A percentile compares a stretch with the other conserved stretches of the same genome.
Conservation (phyloP, 2,329 filamentous ascomycete species). For the Hymenoscyphus occultus region DNA sequence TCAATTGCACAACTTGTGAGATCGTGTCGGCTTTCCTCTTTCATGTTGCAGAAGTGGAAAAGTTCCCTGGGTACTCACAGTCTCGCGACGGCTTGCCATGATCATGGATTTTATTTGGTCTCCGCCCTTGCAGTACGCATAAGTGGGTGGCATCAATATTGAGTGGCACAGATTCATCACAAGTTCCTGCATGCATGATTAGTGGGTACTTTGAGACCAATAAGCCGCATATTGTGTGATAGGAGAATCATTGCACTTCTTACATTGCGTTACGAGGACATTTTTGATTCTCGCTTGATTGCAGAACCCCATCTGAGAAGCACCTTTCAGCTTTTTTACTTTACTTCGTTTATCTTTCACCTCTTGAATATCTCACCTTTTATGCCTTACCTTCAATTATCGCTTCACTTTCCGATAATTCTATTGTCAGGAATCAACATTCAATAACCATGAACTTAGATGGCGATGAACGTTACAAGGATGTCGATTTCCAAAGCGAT, state of each 20-base stretch:
- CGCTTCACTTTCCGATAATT: background rate
- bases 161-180: too few relatives aligned
- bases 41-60: background rate
- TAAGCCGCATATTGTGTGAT: background rate
- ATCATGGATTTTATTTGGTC: too few relatives aligned
- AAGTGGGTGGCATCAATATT: too few relatives aligned
- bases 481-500: background rate
- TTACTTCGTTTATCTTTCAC: background rate
- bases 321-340: background rate
- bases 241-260: background rate
- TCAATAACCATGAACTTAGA: background rate
- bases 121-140: too few relatives aligned
- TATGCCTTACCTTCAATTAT: background rate
- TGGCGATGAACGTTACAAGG: background rate
- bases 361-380: background rate
- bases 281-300: background rate
- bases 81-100: background rate
- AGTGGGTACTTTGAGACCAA: background rate
- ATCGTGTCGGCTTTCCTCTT: background rate
- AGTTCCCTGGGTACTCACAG: background rate
- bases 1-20: background rate
- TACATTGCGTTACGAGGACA: background rate
- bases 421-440: background rate
- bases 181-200: background rate
- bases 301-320: background rate